Percentiles rank a stretch among this genome's conserved stretches.
phyloP scores from a whole-genome alignment of 2,329 filamentous ascomycete species.

The Cercospora sojina region DNA sequence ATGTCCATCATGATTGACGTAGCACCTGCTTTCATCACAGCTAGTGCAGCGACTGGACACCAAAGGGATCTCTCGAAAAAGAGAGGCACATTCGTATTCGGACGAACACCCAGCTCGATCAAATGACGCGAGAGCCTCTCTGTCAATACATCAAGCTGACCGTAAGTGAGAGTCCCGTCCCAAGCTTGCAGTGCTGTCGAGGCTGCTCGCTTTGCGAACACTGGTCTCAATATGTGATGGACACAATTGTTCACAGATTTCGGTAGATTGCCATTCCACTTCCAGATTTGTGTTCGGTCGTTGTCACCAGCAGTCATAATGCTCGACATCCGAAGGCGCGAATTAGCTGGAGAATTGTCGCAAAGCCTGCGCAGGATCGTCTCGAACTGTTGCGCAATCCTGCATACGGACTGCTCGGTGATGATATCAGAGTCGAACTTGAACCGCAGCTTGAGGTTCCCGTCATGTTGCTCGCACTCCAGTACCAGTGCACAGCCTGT shows the following conservation, averaged over 20 bases:
- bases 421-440: conserved; percentile 8
- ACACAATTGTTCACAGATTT: not conserved
- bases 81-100: conserved; percentile 15
- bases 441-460: not conserved
- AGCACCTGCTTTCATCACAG: conserved; percentile 42
- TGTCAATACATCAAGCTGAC: conserved; percentile 12
- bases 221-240: conserved; percentile 7
- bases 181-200: conserved; percentile 25
- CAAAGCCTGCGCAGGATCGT: not conserved
- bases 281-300: conserved; percentile 9
- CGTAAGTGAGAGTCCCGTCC: conserved; percentile 19
- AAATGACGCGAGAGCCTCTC: conserved; percentile 9
- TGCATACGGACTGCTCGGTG: not conserved
- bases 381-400: not conserved
- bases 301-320: not conserved
- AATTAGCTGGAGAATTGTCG: not conserved
- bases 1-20: conserved; percentile 41
- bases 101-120: not conserved
- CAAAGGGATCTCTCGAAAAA: conserved; percentile 43
- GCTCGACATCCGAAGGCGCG: not conserved
- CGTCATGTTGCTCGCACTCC: not conserved
- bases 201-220: not conserved
- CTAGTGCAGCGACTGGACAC: conserved; percentile 40
- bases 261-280: conserved; percentile 4
- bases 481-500: conserved; percentile 10